A percentile compares a stretch with the other conserved stretches of the same genome.
phyloP scores from a whole-genome alignment of 352 stramenopile species.

The Phytophthora ramorum region DNA sequence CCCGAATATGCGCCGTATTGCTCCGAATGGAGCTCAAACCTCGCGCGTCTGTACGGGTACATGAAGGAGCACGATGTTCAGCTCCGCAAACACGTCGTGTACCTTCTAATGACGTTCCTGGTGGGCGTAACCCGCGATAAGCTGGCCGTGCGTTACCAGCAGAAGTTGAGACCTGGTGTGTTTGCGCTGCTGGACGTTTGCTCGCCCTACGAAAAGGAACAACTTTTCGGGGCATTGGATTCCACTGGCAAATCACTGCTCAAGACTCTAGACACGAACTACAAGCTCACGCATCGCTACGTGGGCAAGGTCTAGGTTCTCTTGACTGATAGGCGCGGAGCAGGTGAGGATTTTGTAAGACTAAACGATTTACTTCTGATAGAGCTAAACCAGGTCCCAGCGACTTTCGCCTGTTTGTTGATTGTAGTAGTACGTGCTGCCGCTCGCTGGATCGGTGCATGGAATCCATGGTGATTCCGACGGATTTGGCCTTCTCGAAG shows the following conservation, averaged over 20 bases:
- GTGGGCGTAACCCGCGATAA: slow-evolving; percentile 65
- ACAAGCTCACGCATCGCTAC: slow-evolving; percentile 89
- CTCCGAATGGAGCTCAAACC: slow-evolving; percentile 82
- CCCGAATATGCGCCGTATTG: slow-evolving; percentile 31
- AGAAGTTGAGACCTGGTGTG: slow-evolving; percentile 73
- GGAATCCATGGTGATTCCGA: slow-evolving; percentile 53
- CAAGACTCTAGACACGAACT: slow-evolving; percentile 85
- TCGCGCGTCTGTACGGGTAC: slow-evolving; percentile 87
- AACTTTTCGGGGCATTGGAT: slow-evolving; percentile 84
- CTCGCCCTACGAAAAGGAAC: slow-evolving; percentile 86
- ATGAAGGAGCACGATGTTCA: slow-evolving; percentile 83
- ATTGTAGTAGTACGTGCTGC: slow-evolving; percentile 79
- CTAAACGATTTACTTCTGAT: slow-evolving; percentile 28
- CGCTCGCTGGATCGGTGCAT: slow-evolving; percentile 61
- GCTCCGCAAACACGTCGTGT: slow-evolving; percentile 88
- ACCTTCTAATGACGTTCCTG: slow-evolving; percentile 79
- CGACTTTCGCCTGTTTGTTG: slow-evolving; percentile 74
- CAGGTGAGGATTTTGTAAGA: slow-evolving; percentile 36
- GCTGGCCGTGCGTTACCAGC: slow-evolving; percentile 63
- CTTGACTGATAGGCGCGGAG: slow-evolving; percentile 13
- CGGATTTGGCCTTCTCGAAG: slow-evolving; percentile 4
- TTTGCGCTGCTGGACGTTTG: slow-evolving; percentile 87
- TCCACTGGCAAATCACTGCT: slow-evolving; percentile 86
- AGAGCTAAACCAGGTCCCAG: slow-evolving; percentile 50
- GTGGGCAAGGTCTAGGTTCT: slow-evolving; percentile 79